Base-by-base conservation (phyloP, 2,329 filamentous ascomycete species). In the Aspergillus caelatus region DNA sequence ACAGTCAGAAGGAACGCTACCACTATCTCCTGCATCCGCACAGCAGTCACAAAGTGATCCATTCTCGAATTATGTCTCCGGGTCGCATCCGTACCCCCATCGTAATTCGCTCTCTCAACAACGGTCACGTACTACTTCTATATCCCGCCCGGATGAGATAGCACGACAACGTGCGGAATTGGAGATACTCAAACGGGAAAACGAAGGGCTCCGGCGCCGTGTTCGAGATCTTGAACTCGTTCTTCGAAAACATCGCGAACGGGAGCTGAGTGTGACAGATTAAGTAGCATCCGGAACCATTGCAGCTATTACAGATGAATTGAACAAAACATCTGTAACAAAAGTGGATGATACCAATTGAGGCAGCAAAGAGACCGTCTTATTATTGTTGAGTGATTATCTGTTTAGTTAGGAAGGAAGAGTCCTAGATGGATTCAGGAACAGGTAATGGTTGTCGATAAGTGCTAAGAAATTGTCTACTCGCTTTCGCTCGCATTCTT, bases 181-280 rank as follows among this genome's bases (percentile, higher is more conserved):
- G 28, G 81, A 83, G 54, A 70, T 74, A 1, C 74, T 81, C 39
- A 80, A 78, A 65, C 73, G 76, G 12, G 82, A 83, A 67, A 84
- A 83, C 58, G 82, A 83, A 61, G 68, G 73, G 34, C 71, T 84
- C 45, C 77, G 80, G 55, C 75, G 75, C 32, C 78, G 79, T 11
- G 77, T 83, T 11, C 76, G 77, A 46, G 81, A 83, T 45, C 68
- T 83, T 52, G 81, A 84, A 65, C 70, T 71, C 21, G 72, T 59
- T 32, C 56, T 80, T 48, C 77, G 73, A 65, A 75, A 73, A 36
- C 70, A 74, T 61, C 75, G 74, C 45, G 70, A 70, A 41, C 52
- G 45, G 16, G 65, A 65, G 39, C 52, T 63, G 28, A 43, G 52
- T 21, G n/a, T 39, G 14, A 30, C 52, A 55, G 62, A 64, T 23